Base-by-base conservation (phyloP, 306 rosid species). In the Cyamopsis tetragonoloba region DNA sequence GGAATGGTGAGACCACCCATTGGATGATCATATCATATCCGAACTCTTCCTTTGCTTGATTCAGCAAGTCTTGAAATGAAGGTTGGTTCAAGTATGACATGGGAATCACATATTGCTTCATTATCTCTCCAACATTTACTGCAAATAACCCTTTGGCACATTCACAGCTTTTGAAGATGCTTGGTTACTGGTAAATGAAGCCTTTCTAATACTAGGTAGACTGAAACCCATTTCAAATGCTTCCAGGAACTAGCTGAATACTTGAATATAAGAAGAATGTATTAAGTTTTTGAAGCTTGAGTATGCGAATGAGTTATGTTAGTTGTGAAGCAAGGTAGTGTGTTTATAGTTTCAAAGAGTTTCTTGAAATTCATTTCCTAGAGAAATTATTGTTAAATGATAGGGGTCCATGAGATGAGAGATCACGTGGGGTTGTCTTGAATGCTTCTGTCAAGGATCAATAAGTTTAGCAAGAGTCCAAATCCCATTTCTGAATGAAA, bases 1-100 rank as follows among this genome's bases (percentile, higher is more conserved):
- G 72, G 62, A 66, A 67, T 67, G n/a, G 72, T 67, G 62, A 67
- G 62, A 15, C 72, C 60, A n/a, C 61, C 72, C 24, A n/a, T 66
- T 49, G 72, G 72, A 47, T 65, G 70, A 44, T n/a, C 27, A 44
- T n/a, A n/a, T n/a, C n/a, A n/a, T 27, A 44, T 27, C 43, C 70
- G 1, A 63, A 66, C 18, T 65, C 57, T 32, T 66, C 60, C 19
- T 48, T 35, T 34, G 65, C 65, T 34, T 7, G 71, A 32, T 24
- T 48, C 31, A 49, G 13, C 57, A 66, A 49, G 18, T 48, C 43
- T 48, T 48, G 71, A 48, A 66, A 66, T 20, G 23, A 66, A 31
- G 60, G 60, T 12, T 66, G 47, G 46, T 49, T 66, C 71, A 66
- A 32, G 34, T 31, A 66, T 48, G 60, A 49, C 28, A 66, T 22